A percentile compares a stretch with the other conserved stretches of the same genome.
Conservation (phyloP, 2,329 filamentous ascomycete species). For the Clonostachys rosea region DNA sequence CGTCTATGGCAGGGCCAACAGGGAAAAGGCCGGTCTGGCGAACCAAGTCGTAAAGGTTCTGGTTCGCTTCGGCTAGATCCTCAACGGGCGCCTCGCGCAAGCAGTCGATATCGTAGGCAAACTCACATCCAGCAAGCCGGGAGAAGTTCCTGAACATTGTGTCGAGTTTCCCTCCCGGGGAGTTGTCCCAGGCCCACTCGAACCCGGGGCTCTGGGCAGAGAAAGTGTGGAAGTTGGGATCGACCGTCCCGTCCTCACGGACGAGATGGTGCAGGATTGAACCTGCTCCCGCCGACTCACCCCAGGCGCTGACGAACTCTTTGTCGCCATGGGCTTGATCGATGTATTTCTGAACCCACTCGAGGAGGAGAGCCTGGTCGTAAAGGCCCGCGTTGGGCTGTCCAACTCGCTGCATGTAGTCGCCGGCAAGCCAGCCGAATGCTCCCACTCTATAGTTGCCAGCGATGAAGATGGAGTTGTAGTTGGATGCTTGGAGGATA, state of each 20-base stretch:
- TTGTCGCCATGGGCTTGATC: constrained; percentile 64
- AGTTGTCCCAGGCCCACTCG: no score
- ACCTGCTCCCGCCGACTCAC: constrained; percentile 62
- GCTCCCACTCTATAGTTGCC: constrained; percentile 74
- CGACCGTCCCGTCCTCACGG: constrained; percentile 24
- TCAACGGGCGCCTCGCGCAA: no score
- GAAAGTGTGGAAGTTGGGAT: neutral
- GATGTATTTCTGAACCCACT: constrained; percentile 68
- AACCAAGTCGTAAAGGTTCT: no score
- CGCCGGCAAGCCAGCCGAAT: constrained; percentile 66
- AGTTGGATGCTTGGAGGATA: no score
- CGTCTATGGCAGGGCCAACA: no score
- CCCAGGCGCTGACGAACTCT: constrained; percentile 61
- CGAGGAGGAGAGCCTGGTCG: constrained; percentile 63
- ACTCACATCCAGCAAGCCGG: no score
- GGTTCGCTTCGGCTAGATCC: no score
- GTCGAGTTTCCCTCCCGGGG: no score
- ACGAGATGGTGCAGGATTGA: constrained; percentile 60
- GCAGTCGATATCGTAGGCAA: no score
- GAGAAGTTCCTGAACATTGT: no score
- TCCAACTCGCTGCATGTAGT: constrained; percentile 26
- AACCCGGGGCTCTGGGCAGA: no score
- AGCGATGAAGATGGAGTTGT: constrained; percentile 51
- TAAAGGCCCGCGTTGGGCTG: constrained; percentile 64
- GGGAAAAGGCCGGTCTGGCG: no score